Conservation (phyloP, 495 filamentous ascomycete species). For the Cairneyella variabilis region DNA sequence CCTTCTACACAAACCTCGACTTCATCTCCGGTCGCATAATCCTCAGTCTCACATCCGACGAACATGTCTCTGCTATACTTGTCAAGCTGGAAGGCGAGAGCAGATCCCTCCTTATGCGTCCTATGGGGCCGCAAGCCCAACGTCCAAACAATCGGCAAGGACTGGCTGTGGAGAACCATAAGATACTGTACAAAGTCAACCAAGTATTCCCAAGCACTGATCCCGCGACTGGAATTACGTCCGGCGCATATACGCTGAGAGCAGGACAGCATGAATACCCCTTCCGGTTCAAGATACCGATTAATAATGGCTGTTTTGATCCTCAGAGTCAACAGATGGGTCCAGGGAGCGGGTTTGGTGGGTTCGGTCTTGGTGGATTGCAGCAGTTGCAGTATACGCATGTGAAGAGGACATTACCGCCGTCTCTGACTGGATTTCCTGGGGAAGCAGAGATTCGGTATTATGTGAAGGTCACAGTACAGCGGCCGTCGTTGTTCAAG, state of each 20-base stretch:
- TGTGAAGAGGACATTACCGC: conserved; percentile 83
- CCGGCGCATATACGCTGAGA: conserved; percentile 66
- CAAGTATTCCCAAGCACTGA: conserved; percentile 59
- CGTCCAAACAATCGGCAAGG: conserved; percentile 4
- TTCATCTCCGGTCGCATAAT: conserved; percentile 65
- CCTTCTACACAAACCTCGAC: conserved; percentile 89
- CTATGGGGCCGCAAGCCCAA: not conserved
- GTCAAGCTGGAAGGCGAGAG: conserved; percentile 95
- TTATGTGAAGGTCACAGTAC: conserved; percentile 87
- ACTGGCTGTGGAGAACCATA: conserved; percentile 45
- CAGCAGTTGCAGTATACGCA: conserved; percentile 55
- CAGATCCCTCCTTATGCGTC: conserved; percentile 51
- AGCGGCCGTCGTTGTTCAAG: conserved; percentile 76
- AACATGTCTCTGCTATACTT: conserved; percentile 70
- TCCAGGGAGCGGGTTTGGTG: conserved; percentile 26
- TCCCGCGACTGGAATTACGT: conserved; percentile 37
- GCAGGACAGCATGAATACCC: conserved; percentile 83
- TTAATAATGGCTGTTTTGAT: conserved; percentile 82
- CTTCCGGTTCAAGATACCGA: conserved; percentile 91
- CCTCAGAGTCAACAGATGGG: conserved; percentile 38
- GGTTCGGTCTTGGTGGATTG: conserved; percentile 34
- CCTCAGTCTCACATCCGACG: conserved; percentile 57
- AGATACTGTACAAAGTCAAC: conserved; percentile 65
- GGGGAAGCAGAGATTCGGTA: conserved; percentile 87
- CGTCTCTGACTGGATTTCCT: conserved; percentile 76